Percentiles rank a stretch among this genome's conserved stretches.
phyloP scores from a whole-genome alignment of 2,329 filamentous ascomycete species.

The Alternaria sp. region DNA sequence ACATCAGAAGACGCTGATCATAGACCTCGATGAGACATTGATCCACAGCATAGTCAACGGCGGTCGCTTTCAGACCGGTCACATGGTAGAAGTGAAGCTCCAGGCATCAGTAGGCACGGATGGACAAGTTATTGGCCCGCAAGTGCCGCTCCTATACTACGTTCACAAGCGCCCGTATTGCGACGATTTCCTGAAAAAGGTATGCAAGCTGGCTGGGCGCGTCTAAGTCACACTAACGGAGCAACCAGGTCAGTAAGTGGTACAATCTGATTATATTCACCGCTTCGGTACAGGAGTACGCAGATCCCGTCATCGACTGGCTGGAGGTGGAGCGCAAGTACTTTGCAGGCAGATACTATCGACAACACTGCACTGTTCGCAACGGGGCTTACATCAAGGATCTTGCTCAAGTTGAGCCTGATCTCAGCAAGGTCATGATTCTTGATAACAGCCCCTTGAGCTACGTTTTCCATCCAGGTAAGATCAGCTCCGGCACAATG shows the following conservation, averaged over 20 bases:
- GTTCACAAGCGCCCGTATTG: slow-evolving; percentile 97
- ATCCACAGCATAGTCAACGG: slow-evolving; percentile 99
- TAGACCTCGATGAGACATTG: slow-evolving; percentile 95
- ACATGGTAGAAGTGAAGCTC: slow-evolving; percentile 98
- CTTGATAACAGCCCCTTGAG: slow-evolving; percentile 97
- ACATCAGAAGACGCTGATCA: slow-evolving; percentile 86
- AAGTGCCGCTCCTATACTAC: slow-evolving; percentile 97
- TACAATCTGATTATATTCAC: slow-evolving; percentile 98
- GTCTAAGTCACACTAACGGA: slow-evolving; percentile 28
- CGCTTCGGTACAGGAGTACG: slow-evolving; percentile 97
- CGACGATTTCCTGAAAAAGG: slow-evolving; percentile 91
- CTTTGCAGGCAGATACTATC: slow-evolving; percentile 91
- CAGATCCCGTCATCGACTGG: slow-evolving; percentile 98
- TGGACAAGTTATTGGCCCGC: slow-evolving; percentile 75
- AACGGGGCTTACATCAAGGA: slow-evolving; percentile 99
- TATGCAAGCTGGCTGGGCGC: slow-evolving; percentile 51
- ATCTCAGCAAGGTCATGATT: slow-evolving; percentile 98
- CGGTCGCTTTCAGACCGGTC: slow-evolving; percentile 91
- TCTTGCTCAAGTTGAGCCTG: slow-evolving; percentile 92
- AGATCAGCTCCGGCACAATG: slow-evolving; percentile 38
- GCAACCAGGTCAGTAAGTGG: slow-evolving; percentile 83
- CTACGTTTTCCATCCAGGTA: slow-evolving; percentile 98
- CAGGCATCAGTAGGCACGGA: slow-evolving; percentile 74
- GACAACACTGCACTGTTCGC: slow-evolving; percentile 94
- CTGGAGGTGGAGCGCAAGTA: slow-evolving; percentile 96